Percentiles rank a stretch among this genome's conserved stretches.
Conservation (phyloP, 1,139 yeast genomes). For the Taphrina confusa region DNA sequence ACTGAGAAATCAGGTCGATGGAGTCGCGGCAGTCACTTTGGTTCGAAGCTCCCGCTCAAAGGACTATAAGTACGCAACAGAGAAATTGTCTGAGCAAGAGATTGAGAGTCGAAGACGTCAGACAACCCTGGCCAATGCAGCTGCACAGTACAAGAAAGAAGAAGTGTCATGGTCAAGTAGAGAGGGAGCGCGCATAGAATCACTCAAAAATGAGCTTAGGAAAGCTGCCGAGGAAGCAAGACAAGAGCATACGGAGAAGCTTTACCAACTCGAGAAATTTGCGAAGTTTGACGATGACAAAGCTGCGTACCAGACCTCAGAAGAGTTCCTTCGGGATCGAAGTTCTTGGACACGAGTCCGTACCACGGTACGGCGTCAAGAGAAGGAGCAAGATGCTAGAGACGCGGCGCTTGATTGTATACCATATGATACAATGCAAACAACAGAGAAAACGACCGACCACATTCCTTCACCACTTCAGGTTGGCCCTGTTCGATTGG, state of each 20-base stretch:
- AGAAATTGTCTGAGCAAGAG: conserved; percentile 14
- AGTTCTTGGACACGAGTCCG: conserved; percentile 47
- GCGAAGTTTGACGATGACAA: conserved; percentile 41
- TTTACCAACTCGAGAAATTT: conserved; percentile 33
- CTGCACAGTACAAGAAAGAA: conserved; percentile 39
- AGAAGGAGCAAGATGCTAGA: conserved; percentile 43
- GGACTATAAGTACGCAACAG: background rate
- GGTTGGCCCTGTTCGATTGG: conserved; percentile 24
- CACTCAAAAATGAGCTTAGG: conserved; percentile 40
- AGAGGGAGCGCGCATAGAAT: conserved; percentile 40
- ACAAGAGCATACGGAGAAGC: conserved; percentile 24
- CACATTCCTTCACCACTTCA: conserved; percentile 8
- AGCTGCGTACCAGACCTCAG: conserved; percentile 39
- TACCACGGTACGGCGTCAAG: conserved; percentile 42
- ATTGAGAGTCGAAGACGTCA: conserved; percentile 32
- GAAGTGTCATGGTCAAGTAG: conserved; percentile 41
- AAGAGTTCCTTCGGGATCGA: conserved; percentile 46
- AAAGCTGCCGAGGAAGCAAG: conserved; percentile 39
- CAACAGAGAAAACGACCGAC: background rate
- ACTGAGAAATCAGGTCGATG: background rate
- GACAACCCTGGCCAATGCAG: conserved; percentile 36
- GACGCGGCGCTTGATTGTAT: conserved; percentile 39
- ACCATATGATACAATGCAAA: background rate
- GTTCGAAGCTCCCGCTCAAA: background rate
- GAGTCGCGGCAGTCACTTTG: background rate